These are phyloP conservation scores for Candida lessepsii DNA, from an alignment of 805 yeast species.

Conservation along the genomic window DNA sequence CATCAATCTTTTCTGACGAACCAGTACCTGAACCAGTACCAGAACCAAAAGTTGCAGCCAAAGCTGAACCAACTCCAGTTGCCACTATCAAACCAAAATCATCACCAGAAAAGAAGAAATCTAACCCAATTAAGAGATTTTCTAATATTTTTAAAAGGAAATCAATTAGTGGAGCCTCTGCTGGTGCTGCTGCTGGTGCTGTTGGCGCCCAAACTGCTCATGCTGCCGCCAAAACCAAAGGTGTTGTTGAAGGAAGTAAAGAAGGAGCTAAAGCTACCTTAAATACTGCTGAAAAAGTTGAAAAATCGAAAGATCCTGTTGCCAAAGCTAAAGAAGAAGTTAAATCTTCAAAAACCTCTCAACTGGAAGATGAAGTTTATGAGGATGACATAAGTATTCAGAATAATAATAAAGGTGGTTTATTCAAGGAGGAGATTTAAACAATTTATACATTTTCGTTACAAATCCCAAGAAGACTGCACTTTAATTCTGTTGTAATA, in stretches of 20 bases:
- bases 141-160: slow-evolving; percentile 15
- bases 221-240: not conserved
- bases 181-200: slow-evolving; percentile 6
- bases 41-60: slow-evolving; percentile 10
- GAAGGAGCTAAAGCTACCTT: slow-evolving; percentile 7
- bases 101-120: slow-evolving; percentile 6
- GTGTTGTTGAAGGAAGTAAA: slow-evolving; percentile 3
- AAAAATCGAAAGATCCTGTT: not conserved
- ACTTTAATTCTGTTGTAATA: slow-evolving; percentile 3
- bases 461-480: not conserved
- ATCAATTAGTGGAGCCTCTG: slow-evolving; percentile 10
- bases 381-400: slow-evolving; percentile 32
- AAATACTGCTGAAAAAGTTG: not conserved
- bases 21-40: slow-evolving; percentile 12
- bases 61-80: slow-evolving; percentile 6
- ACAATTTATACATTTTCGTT: no score
- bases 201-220: slow-evolving; percentile 10
- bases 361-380: slow-evolving; percentile 16
- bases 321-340: slow-evolving; percentile 8
- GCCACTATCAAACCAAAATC: not conserved
- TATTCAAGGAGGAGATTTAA: slow-evolving; percentile 43
- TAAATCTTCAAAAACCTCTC: slow-evolving; percentile 12
- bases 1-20: slow-evolving; percentile 35
- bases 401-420: slow-evolving; percentile 32
- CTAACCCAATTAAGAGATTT: slow-evolving; percentile 14